Base-by-base conservation (phyloP, 305 asterid species). In the Fraxinus baroniana region DNA sequence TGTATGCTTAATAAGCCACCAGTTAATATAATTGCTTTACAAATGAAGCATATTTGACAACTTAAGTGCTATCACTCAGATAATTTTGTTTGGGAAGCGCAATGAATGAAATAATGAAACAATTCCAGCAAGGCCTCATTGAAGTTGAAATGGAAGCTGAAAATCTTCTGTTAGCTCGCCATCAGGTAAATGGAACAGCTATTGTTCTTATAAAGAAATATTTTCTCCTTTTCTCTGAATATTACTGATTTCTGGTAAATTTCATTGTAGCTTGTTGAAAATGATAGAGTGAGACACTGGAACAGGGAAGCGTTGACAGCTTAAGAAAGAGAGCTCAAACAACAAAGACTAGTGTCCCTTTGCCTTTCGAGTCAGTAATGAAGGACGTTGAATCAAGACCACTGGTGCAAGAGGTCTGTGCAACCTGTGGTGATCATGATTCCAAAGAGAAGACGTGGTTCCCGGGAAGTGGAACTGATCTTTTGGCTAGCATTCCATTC, bases 291-390 rank as follows among this genome's bases (percentile, higher is more conserved):
- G 86, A 91, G 99, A 87, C 93, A 93, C 30, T 92, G 95, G 62
- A 92, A 90, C 86, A 90, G 98, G 84, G 98, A 95, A 91, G 97
- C 97, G 60, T 83, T 95, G 89, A 93, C 98, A 30, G 93, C 95
- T 83, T 94, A 66, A 93, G 99, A 86, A 92, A 84, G 91, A 92
- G 85, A 81, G 97, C 97, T 75, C 90, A 85, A 84, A 92, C 98
- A 3, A 89, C 97, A 55, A 90, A 87, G 84, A 87, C 92, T 44
- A 92, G 97, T 35, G 87, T 92, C 18, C 89, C 93, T 82, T 84
- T 88, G 30, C 97, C 97, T 72, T 95, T 95, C 36, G 97, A 91
- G 85, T 88, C 99, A 2, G 80, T 93, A 82, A 93, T 94, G 99
- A 90, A 85, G 89, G 91, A 85, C 82, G 82, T 93, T 77, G 98